Base-by-base conservation (phyloP, 2,329 filamentous ascomycete genomes). In the Raffaelea arxii region DNA sequence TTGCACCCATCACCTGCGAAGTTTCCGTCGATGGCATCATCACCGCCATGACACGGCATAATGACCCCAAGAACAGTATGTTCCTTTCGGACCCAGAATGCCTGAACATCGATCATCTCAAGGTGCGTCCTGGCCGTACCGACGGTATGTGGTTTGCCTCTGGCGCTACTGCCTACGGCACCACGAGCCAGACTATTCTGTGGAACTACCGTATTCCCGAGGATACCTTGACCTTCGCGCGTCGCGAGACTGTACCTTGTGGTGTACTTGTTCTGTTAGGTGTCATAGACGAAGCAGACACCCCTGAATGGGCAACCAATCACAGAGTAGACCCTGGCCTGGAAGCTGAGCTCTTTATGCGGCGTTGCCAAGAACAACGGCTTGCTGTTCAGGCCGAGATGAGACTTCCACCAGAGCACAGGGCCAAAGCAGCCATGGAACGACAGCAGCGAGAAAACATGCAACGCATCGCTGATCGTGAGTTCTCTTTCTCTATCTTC, bases 181-280 rank as follows among this genome's bases (percentile, higher is more conserved):
- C 72, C 1, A 66, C 70, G 0, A 71, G 66, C 43, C 68, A 73
- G 52, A 78, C 75, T 1, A 66, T 78, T 10, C 64, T 81, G 3
- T 81, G 77, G 77, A 76, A 73, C 56, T 80, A 78, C 62, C 68
- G 70, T 47, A 77, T 80, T 41, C 75, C 77, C 0, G 65, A 72
- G 19, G 66, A 69, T 3, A 60, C 80, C 4, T 54, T 78, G 2
- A 51, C 62, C 1, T 76, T 81, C 48, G 61, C 74, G 3, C 65
- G 70, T 9, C 68, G 66, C 25, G 70, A 72, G 18, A 72, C 72
- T 1, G 68, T 82, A 1, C 77, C 77, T 1, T 80, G 77, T 54
- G 78, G 77, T 25, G 64, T 80, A 24, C 65, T 81, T 24, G 75
- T 78, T n/a, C 56, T 80, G 19, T 58, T 81, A 1, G 65, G 61